Percentiles rank a stretch among this genome's conserved stretches.
Evolutionary conservation across 2,329 filamentous ascomycete genomes (phyloP).

Genomic region (Colletotrichum scovillei): DNA sequence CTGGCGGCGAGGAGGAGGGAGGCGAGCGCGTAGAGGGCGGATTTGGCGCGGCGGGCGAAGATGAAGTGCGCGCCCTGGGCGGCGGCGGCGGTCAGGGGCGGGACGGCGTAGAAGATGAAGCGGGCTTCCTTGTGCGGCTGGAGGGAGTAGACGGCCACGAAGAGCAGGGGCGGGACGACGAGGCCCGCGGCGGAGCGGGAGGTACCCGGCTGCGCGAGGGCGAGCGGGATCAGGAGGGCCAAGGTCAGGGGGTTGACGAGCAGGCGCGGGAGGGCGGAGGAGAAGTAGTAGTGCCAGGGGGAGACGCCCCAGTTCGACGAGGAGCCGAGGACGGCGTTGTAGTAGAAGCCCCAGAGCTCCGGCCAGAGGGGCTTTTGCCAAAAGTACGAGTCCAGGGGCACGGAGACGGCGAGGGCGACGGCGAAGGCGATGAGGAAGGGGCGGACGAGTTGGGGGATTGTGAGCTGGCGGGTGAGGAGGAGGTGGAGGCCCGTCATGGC

Average conservation of each 20-base stretch:
- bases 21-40: constrained; percentile 62
- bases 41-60: constrained; percentile 74
- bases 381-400: constrained; percentile 90
- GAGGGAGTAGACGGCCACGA: constrained; percentile 83
- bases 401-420: constrained; percentile 75
- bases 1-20: constrained; percentile 69
- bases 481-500: constrained; percentile 74
- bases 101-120: constrained; percentile 91
- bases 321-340: constrained; percentile 87
- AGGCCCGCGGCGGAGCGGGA: constrained; percentile 57
- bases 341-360: constrained; percentile 89
- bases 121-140: constrained; percentile 97
- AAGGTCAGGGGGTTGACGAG: constrained; percentile 81
- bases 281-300: constrained; percentile 89
- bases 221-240: constrained; percentile 63
- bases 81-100: constrained; percentile 81
- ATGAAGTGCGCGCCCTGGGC: constrained; percentile 79
- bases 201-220: constrained; percentile 61
- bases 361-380: constrained; percentile 93
- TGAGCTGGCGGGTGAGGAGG: constrained; percentile 65
- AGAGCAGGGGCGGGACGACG: constrained; percentile 75
- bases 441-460: constrained; percentile 68
- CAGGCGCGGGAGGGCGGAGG: constrained; percentile 82
- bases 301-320: constrained; percentile 89
- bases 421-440: constrained; percentile 73